phyloP scores from a whole-genome alignment of 345 rosid species.

The Aurinia saxatilis region DNA sequence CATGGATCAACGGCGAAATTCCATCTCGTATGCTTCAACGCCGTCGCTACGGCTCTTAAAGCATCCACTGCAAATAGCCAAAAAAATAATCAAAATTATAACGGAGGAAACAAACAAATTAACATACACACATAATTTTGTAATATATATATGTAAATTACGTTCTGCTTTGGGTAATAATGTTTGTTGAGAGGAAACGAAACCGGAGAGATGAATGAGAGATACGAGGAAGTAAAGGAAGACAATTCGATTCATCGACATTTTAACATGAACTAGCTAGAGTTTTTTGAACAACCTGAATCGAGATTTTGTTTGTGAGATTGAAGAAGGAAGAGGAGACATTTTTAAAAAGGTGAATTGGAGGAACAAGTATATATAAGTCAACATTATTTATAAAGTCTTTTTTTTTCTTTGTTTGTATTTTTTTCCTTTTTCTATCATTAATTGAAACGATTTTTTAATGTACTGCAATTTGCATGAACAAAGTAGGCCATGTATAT shows the following conservation, averaged over 20 bases:
- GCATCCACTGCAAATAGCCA: constrained; percentile 44
- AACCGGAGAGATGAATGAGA: constrained; percentile 15
- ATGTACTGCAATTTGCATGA: constrained; percentile 4
- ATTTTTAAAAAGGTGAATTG: too few relatives aligned
- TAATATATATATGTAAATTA: neutral
- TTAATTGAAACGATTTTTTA: neutral
- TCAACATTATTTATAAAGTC: too few relatives aligned
- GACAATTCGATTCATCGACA: constrained; percentile 12
- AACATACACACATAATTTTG: too few relatives aligned
- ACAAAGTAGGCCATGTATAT: too few relatives aligned
- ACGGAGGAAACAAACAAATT: too few relatives aligned
- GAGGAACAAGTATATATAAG: too few relatives aligned
- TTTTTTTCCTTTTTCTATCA: neutral
- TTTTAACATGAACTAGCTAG: constrained; percentile 9
- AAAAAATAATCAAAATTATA: neutral
- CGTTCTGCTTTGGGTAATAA: constrained; percentile 37
- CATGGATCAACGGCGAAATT: constrained; percentile 52
- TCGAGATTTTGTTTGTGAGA: neutral
- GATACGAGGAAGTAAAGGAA: constrained; percentile 10
- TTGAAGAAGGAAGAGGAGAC: too few relatives aligned
- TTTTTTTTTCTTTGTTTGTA: neutral
- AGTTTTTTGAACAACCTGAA: neutral
- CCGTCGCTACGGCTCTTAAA: constrained; percentile 34
- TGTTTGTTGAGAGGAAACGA: constrained; percentile 22
- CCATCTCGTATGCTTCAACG: constrained; percentile 44